phyloP scores from a whole-genome alignment of 148 eudicot species.

The Rhododendron vialii region DNA sequence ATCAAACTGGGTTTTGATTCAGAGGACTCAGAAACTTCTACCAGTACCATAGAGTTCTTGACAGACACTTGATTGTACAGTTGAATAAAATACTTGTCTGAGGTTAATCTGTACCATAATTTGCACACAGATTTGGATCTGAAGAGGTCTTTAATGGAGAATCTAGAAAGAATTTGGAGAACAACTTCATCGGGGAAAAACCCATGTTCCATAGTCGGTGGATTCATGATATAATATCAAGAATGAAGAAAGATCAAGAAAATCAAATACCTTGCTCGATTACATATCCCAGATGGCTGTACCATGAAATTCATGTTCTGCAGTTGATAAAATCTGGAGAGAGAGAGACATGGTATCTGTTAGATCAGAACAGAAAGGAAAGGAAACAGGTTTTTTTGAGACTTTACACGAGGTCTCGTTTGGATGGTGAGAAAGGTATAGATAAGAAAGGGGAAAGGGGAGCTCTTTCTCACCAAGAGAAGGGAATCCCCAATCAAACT shows the following conservation, averaged over 20 bases:
- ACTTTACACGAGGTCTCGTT: background rate
- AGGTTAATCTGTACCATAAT: slow-evolving; percentile 52
- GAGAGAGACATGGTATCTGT: background rate
- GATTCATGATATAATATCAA: slow-evolving; percentile 27
- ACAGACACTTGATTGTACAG: slow-evolving; percentile 51
- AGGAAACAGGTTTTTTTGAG: background rate
- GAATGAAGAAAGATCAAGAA: slow-evolving; percentile 9
- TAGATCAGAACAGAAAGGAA: background rate
- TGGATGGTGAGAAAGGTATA: too few relatives aligned
- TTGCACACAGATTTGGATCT: slow-evolving; percentile 68
- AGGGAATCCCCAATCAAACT: too few relatives aligned
- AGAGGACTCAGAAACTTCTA: slow-evolving; percentile 65
- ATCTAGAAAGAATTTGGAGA: slow-evolving; percentile 66
- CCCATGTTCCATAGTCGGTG: slow-evolving; percentile 36
- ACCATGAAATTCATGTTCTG: background rate
- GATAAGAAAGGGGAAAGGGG: too few relatives aligned
- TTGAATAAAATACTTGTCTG: slow-evolving; percentile 54
- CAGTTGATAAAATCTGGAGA: background rate
- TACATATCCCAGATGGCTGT: slow-evolving; percentile 1
- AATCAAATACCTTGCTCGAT: slow-evolving; percentile 13
- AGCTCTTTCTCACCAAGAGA: too few relatives aligned
- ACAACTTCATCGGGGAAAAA: slow-evolving; percentile 75
- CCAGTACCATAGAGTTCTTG: slow-evolving; percentile 52
- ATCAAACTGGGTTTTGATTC: slow-evolving; percentile 56
- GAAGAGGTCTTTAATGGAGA: slow-evolving; percentile 70